A percentile compares a stretch with the other conserved stretches of the same genome.
Evolutionary conservation across 768 basidiomycete species (phyloP).

Genomic region (Tulasnella sp.): DNA sequence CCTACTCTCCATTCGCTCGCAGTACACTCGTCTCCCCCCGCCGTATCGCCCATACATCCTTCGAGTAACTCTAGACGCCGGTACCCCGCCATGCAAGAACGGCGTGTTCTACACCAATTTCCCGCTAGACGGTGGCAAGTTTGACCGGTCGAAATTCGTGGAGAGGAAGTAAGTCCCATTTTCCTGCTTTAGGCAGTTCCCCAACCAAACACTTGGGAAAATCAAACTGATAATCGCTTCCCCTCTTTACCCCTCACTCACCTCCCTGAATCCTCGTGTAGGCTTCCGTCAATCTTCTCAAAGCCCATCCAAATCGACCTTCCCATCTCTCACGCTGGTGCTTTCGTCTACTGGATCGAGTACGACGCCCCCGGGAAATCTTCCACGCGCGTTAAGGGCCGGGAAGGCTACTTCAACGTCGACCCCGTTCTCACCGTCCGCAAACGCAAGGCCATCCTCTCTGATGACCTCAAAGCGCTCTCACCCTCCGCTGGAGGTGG

Average conservation of each 20-base stretch:
- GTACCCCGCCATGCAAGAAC: slow-evolving; percentile 81
- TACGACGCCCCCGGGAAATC: slow-evolving; percentile 53
- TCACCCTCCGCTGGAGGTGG: slow-evolving; percentile 48
- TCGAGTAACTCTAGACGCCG: slow-evolving; percentile 84
- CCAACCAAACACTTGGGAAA: background rate
- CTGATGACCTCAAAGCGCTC: slow-evolving; percentile 43
- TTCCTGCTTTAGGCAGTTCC: background rate
- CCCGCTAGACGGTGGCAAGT: slow-evolving; percentile 84
- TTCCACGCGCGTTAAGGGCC: slow-evolving; percentile 63
- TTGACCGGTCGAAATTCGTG: slow-evolving; percentile 64
- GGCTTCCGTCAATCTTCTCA: slow-evolving; percentile 76
- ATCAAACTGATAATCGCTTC: background rate
- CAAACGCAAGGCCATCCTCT: slow-evolving; percentile 66
- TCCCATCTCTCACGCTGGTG: slow-evolving; percentile 93
- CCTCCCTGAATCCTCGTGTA: slow-evolving; percentile 29
- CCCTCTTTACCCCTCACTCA: background rate
- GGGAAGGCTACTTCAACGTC: slow-evolving; percentile 92
- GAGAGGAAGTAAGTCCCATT: slow-evolving; percentile 58
- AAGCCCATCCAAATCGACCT: slow-evolving; percentile 91
- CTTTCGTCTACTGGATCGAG: slow-evolving; percentile 92
- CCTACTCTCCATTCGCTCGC: slow-evolving; percentile 18
- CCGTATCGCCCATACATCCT: slow-evolving; percentile 83
- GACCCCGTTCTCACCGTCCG: slow-evolving; percentile 80
- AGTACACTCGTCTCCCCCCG: slow-evolving; percentile 96
- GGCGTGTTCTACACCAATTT: slow-evolving; percentile 96